A percentile compares a stretch with the other conserved stretches of the same genome.
phyloP scores from a whole-genome alignment of 176 grass and related monocot genomes.

The Eragrostis curvula region DNA sequence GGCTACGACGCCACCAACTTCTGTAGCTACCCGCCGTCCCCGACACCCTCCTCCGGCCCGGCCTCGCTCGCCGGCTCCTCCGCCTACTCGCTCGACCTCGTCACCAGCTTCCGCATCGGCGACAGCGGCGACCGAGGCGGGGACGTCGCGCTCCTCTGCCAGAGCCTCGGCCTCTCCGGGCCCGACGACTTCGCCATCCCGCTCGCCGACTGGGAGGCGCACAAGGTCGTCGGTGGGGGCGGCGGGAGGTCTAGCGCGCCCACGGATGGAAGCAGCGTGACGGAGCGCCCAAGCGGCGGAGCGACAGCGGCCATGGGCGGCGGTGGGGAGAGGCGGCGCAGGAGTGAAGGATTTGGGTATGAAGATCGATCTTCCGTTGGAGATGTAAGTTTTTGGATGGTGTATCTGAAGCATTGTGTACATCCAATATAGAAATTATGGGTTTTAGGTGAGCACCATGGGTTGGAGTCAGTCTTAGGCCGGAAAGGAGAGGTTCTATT shows the following conservation, averaged over 20 bases:
- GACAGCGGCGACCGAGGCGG: slow-evolving; percentile 63
- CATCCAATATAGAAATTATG: too few species aligned
- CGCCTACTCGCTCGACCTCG: slow-evolving; percentile 48
- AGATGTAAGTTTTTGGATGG: too few species aligned
- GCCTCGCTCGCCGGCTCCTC: slow-evolving; percentile 36
- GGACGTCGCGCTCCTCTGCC: slow-evolving; percentile 61
- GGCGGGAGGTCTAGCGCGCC: neutral
- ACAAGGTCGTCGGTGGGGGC: slow-evolving; percentile 48
- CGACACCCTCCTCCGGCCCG: slow-evolving; percentile 8
- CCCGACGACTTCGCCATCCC: slow-evolving; percentile 72
- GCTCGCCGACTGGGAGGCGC: slow-evolving; percentile 60
- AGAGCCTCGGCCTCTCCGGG: slow-evolving; percentile 63
- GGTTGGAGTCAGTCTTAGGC: too few species aligned
- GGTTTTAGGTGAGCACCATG: too few species aligned
- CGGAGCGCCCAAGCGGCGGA: neutral
- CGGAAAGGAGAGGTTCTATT: too few species aligned
- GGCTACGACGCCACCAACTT: slow-evolving; percentile 38
- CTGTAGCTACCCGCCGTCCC: slow-evolving; percentile 48
- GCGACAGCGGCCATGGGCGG: slow-evolving; percentile 57
- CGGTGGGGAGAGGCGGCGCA: slow-evolving; percentile 56
- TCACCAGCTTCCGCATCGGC: slow-evolving; percentile 78
- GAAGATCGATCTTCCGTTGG: too few species aligned
- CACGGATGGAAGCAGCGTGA: slow-evolving; percentile 5
- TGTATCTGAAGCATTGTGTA: too few species aligned
- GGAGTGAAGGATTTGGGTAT: too few species aligned